These are phyloP conservation scores for Tetrahymena borealis DNA, from an alignment of 73 alveolate genomes.

Conservation along the genomic window DNA sequence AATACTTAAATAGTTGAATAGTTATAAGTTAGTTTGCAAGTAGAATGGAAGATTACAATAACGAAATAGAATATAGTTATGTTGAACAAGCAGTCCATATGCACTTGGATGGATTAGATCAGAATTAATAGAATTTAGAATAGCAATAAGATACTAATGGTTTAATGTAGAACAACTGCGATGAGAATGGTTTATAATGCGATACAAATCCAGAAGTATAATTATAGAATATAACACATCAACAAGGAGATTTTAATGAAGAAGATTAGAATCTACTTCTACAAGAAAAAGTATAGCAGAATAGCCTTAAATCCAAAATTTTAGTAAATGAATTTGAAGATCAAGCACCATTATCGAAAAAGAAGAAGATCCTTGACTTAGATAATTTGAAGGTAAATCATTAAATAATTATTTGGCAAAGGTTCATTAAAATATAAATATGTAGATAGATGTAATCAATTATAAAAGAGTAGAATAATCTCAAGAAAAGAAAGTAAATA, in stretches of 20 bases:
- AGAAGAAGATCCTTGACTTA: background rate
- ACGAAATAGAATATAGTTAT: background rate
- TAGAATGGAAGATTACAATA: background rate
- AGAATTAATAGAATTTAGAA: background rate
- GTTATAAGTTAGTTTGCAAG: too few species aligned
- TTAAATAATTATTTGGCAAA: background rate
- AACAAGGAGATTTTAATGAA: background rate
- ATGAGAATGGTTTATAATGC: too few species aligned
- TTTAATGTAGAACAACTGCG: background rate
- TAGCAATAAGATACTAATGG: background rate
- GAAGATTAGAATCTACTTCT: background rate
- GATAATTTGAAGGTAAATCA: background rate
- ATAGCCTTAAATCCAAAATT: too few species aligned
- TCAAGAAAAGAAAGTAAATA: background rate
- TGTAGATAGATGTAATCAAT: background rate
- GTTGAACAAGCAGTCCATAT: background rate
- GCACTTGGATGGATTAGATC: background rate
- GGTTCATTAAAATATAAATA: background rate
- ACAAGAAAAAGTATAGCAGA: too few species aligned
- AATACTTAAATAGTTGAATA: too few species aligned
- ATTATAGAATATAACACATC: background rate
- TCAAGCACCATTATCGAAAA: background rate
- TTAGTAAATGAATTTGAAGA: too few species aligned
- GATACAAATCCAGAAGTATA: too few species aligned
- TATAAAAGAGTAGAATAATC: background rate